Conservation (phyloP, 2,329 filamentous ascomycete species). For the Fusarium brachygibbosum region DNA sequence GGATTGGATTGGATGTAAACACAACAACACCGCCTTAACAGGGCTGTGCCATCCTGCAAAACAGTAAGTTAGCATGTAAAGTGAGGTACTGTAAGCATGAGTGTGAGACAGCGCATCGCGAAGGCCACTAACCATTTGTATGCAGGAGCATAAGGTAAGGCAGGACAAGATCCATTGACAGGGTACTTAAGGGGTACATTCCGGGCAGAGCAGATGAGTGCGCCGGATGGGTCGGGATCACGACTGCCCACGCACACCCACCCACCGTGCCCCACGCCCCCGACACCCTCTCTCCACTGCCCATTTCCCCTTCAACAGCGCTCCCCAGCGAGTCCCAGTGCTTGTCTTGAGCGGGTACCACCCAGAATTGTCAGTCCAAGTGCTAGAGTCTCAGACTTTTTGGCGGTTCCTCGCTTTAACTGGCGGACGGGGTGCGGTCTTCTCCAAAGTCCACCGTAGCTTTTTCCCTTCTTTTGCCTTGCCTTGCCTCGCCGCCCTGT, state of each 20-base stretch:
- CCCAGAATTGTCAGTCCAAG: conserved; percentile 31
- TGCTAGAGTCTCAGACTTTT: conserved; percentile 39
- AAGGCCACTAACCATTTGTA: conserved; percentile 16
- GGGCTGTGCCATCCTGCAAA: conserved; percentile 9
- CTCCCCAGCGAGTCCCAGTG: conserved; percentile 40
- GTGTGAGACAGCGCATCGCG: conserved; percentile 21
- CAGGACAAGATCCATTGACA: conserved; percentile 3
- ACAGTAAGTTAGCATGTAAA: not conserved
- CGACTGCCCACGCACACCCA: conserved; percentile 41
- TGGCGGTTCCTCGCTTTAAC: conserved; percentile 31
- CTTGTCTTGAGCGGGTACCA: conserved; percentile 40
- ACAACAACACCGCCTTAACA: conserved; percentile 5
- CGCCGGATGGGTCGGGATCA: conserved; percentile 48
- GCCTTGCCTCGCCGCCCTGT: conserved; percentile 41
- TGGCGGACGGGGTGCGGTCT: conserved; percentile 37
- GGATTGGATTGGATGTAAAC: not conserved
- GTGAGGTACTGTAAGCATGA: conserved; percentile 9
- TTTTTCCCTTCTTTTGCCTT: conserved; percentile 37
- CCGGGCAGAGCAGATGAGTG: conserved; percentile 28
- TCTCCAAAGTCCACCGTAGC: conserved; percentile 51
- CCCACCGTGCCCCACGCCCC: conserved; percentile 45
- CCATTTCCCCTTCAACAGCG: conserved; percentile 48
- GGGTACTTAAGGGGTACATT: conserved; percentile 41
- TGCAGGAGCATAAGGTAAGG: conserved; percentile 10
- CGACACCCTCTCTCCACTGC: conserved; percentile 48